phyloP scores from a whole-genome alignment of 441 rosid genomes.

The Populus trichocarpa region DNA sequence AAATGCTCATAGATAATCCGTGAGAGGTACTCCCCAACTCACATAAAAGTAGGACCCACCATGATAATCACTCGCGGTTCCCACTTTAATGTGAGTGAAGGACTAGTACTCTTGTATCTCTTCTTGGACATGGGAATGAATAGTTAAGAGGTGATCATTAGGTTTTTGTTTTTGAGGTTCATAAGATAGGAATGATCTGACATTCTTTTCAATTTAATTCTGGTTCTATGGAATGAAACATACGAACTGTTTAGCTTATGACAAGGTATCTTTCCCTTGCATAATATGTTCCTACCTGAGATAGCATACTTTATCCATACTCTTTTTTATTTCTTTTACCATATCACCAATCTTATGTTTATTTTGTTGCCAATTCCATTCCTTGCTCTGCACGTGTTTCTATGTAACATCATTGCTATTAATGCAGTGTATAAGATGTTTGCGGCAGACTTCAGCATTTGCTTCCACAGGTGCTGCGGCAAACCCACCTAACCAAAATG shows the following conservation, averaged over 20 bases:
- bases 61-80: background rate
- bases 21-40: background rate
- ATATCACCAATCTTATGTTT: background rate
- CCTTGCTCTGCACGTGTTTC: background rate
- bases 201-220: background rate
- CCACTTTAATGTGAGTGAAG: background rate
- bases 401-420: background rate
- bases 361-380: background rate
- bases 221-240: background rate
- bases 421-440: constrained; percentile 94
- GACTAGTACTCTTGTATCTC: background rate
- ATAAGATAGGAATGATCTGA: background rate
- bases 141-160: background rate
- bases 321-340: background rate
- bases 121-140: background rate
- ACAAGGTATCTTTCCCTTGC: background rate
- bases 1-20: background rate
- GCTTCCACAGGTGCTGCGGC: constrained; percentile 49
- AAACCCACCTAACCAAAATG: constrained; percentile 48
- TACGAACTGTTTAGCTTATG: background rate
- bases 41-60: background rate
- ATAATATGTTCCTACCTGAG: background rate
- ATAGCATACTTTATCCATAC: background rate
- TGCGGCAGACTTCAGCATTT: constrained; percentile 96
- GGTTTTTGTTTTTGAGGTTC: background rate